Base-by-base conservation (phyloP, 2,329 filamentous ascomycete species). In the Cadophora malorum region DNA sequence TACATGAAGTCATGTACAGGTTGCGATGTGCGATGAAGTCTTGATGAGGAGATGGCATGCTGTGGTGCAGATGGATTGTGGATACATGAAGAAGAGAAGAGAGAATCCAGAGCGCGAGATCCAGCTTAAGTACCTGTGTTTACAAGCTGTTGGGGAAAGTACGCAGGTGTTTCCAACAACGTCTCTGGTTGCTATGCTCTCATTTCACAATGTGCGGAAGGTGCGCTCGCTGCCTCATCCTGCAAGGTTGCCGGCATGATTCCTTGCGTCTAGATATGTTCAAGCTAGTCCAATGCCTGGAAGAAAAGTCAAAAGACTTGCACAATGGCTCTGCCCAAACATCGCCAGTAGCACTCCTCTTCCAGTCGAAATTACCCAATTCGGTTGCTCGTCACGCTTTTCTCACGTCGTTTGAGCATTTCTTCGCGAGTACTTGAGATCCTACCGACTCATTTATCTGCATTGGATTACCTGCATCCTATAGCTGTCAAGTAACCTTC, bases 61-160 rank as follows among this genome's bases (percentile, higher is more conserved):
- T 45, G 4, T 59, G 12, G 21, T 41, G 55, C 19, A 21, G 33
- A 35, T 35, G 19, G 33, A 38, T 38, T 58, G 55, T 58, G 21
- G 31, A 35, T 21, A n/a, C 10, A 58, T n/a, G 38, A 59, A 21
- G 52, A 59, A 41, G 55, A 59, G 55, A 23, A 59, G 33, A 59
- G 35, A 31, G 19, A 19, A 38, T 38, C 5, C n/a, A 25, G 33
- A 41, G 35, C 19, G 52, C 14, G 28, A 31, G 52, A 33, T 16
- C 16, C 33, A 25, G 56, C 21, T 59, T 59, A 59, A 59, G 35
- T 45, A 59, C 10, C n/a, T 25, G 4, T 28, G 56, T 23, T 59
- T 45, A 41, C 33, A 8, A 19, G 16, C n/a, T 59, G 35, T 25
- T 28, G 56, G 41, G 56, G 56, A 59, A 59, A 59, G 35, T 28